Conservation (phyloP, 1,139 yeast species). For the Nakaseomyces delphensis region DNA sequence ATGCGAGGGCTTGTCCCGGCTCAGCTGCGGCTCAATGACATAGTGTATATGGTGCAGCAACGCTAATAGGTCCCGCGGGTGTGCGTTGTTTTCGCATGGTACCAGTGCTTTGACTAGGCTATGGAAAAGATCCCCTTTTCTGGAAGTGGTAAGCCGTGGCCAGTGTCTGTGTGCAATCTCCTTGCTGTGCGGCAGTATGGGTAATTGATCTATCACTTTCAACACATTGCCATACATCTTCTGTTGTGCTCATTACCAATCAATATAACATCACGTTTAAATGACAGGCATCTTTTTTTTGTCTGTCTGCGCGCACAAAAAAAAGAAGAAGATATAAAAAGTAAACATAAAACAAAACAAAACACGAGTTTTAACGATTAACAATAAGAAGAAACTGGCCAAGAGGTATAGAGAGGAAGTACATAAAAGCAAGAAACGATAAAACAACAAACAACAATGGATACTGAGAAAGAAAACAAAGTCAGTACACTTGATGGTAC, state of each 20-base stretch:
- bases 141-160: not conserved
- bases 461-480: slow-evolving; percentile 8
- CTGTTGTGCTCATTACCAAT: too few relatives aligned
- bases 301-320: too few relatives aligned
- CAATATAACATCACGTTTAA: too few relatives aligned
- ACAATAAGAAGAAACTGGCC: too few relatives aligned
- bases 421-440: too few relatives aligned
- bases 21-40: not conserved
- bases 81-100: not conserved
- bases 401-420: too few relatives aligned
- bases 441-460: too few relatives aligned
- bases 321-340: too few relatives aligned
- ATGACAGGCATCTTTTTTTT: too few relatives aligned
- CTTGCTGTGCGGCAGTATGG: slow-evolving; percentile 1
- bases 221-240: not conserved
- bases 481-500: slow-evolving; percentile 1
- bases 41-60: slow-evolving; percentile 1
- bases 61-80: not conserved
- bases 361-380: too few relatives aligned
- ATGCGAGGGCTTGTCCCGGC: not conserved
- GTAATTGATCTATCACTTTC: not conserved
- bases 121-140: not conserved
- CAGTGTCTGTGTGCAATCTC: not conserved
- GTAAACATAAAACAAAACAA: too few relatives aligned
- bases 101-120: not conserved